Evolutionary conservation across 1,284 basidiomycete genomes (phyloP).

Genomic region (Sphagnurus paluster): DNA sequence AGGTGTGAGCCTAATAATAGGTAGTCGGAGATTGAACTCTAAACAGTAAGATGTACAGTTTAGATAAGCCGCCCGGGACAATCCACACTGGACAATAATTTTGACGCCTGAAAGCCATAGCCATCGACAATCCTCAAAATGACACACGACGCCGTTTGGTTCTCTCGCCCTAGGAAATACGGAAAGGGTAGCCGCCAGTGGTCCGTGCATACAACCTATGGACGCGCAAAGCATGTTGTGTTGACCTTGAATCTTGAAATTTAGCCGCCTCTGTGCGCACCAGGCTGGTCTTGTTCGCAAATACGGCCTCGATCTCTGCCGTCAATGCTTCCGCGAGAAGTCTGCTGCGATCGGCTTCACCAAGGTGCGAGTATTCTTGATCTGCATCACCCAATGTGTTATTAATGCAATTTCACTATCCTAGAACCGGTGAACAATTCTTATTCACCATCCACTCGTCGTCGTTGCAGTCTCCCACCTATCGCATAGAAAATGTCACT

Average conservation of each 20-base stretch:
- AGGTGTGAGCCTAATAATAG: too few species aligned
- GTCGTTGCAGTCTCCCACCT: neutral
- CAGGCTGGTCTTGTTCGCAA: slow-evolving; percentile 96
- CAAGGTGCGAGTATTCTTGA: slow-evolving; percentile 59
- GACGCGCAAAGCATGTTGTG: neutral
- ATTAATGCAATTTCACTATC: neutral
- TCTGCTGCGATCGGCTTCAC: slow-evolving; percentile 89
- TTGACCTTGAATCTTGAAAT: slow-evolving; percentile 5
- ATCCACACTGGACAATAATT: slow-evolving; percentile 16
- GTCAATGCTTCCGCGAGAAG: slow-evolving; percentile 98
- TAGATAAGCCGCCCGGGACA: slow-evolving; percentile 31
- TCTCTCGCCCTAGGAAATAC: slow-evolving; percentile 91
- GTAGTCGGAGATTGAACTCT: slow-evolving; percentile 31
- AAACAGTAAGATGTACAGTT: slow-evolving; percentile 35
- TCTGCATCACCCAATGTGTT: neutral
- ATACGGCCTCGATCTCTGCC: slow-evolving; percentile 94
- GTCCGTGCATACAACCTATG: slow-evolving; percentile 44
- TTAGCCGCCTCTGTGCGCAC: slow-evolving; percentile 92
- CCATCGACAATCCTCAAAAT: slow-evolving; percentile 46
- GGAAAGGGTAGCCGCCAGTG: slow-evolving; percentile 96
- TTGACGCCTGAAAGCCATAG: slow-evolving; percentile 20
- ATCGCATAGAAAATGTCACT: slow-evolving; percentile 7
- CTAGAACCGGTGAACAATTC: slow-evolving; percentile 42
- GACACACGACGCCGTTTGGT: slow-evolving; percentile 93
- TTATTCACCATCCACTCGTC: neutral